phyloP scores from a whole-genome alignment of 768 basidiomycete species.

The Rickenella mellea region DNA sequence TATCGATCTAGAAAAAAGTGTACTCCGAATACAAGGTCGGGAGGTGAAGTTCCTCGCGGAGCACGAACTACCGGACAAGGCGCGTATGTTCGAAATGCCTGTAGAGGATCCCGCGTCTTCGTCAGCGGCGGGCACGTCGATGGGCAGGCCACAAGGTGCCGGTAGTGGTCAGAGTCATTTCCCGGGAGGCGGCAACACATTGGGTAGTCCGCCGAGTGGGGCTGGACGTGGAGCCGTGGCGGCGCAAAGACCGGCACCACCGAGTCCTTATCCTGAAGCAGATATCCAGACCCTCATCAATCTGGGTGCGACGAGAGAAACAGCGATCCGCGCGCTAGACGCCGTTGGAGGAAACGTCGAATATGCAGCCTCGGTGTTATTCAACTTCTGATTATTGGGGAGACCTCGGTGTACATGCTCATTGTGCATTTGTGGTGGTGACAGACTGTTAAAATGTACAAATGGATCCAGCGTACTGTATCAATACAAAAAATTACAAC shows the following conservation, averaged over 20 bases:
- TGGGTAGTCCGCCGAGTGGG: slow-evolving; percentile 37
- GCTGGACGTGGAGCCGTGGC: slow-evolving; percentile 12
- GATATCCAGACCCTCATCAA: slow-evolving; percentile 58
- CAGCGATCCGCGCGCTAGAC: slow-evolving; percentile 67
- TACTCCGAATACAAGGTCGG: slow-evolving; percentile 84
- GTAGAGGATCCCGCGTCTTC: slow-evolving; percentile 21
- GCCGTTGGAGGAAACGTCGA: slow-evolving; percentile 83
- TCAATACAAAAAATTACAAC: slow-evolving; percentile 5
- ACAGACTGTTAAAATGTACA: no score
- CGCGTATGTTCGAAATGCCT: slow-evolving; percentile 32
- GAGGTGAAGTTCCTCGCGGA: slow-evolving; percentile 87
- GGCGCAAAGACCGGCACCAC: slow-evolving; percentile 16
- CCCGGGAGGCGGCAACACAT: slow-evolving; percentile 59
- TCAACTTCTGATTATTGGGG: slow-evolving; percentile 20
- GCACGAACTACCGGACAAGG: slow-evolving; percentile 87
- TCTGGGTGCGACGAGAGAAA: slow-evolving; percentile 68
- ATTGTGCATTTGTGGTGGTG: no score
- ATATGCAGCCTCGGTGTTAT: slow-evolving; percentile 79
- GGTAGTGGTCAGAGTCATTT: slow-evolving; percentile 29
- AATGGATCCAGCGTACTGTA: slow-evolving; percentile 11
- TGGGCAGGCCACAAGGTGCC: slow-evolving; percentile 9
- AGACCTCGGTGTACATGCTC: neutral
- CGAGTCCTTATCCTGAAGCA: slow-evolving; percentile 41
- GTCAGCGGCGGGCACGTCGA: slow-evolving; percentile 8
- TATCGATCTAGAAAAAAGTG: slow-evolving; percentile 86